Evolutionary conservation across 352 stramenopile species (phyloP).

Genomic region (Phytophthora chlamydospora): DNA sequence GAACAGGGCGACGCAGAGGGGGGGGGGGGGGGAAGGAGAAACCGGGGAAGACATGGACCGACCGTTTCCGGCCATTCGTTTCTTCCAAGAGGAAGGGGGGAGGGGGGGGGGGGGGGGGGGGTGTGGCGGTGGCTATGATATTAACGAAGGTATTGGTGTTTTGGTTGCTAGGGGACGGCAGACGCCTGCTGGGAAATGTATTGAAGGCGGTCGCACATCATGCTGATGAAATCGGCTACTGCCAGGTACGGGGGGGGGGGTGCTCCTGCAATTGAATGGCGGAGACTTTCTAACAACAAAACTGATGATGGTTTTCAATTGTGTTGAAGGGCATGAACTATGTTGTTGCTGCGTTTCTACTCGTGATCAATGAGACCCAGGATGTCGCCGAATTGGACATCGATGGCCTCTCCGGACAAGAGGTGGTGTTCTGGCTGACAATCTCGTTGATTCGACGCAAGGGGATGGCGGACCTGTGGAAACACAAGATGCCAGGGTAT

Average conservation of each 20-base stretch:
- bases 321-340: slow-evolving; percentile 83
- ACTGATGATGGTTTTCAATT: slow-evolving; percentile 5
- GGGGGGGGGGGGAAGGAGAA: slow-evolving; percentile 45
- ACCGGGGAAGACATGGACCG: slow-evolving; percentile 76
- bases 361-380: slow-evolving; percentile 45
- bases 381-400: slow-evolving; percentile 10
- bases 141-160: slow-evolving; percentile 3
- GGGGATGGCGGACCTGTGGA: slow-evolving; percentile 74
- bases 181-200: slow-evolving; percentile 67
- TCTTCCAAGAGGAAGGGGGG: slow-evolving; percentile 55
- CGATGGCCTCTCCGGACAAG: slow-evolving; percentile 41
- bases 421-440: slow-evolving; percentile 68
- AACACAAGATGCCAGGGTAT: slow-evolving; percentile 79
- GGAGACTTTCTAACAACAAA: not conserved
- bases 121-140: slow-evolving; percentile 10
- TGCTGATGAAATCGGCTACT: slow-evolving; percentile 72
- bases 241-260: slow-evolving; percentile 58
- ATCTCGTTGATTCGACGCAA: slow-evolving; percentile 58
- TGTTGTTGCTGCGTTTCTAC: slow-evolving; percentile 65
- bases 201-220: slow-evolving; percentile 70
- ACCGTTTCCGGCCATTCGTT: slow-evolving; percentile 64
- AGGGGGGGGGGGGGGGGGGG: not conserved
- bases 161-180: slow-evolving; percentile 49
- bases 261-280: too few species aligned
- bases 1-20: slow-evolving; percentile 49